phyloP scores from a whole-genome alignment of 2,329 filamentous ascomycete species.

The Claviceps pusilla region DNA sequence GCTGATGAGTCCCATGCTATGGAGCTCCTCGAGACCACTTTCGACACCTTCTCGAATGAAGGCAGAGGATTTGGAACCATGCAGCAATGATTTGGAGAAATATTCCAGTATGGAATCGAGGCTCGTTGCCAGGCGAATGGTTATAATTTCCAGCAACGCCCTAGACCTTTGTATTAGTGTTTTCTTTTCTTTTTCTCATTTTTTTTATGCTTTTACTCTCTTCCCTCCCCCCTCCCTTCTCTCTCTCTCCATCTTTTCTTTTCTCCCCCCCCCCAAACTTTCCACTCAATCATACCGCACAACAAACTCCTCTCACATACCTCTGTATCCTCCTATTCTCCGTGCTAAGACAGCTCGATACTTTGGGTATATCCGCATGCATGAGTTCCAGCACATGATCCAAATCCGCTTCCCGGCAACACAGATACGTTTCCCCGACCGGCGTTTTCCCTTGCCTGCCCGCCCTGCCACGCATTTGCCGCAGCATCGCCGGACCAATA shows the following conservation, averaged over 20 bases:
- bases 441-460: conserved; percentile 68
- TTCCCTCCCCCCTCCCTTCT: not conserved
- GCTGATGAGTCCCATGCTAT: conserved; percentile 38
- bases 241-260: not conserved
- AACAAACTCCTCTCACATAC: conserved; percentile 18
- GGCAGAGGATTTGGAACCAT: conserved; percentile 35
- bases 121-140: conserved; percentile 52
- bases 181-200: not conserved
- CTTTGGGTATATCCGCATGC: conserved; percentile 54
- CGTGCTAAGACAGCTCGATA: conserved; percentile 52
- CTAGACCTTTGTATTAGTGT: conserved; percentile 21
- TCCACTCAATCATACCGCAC: not conserved
- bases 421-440: conserved; percentile 62
- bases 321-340: conserved; percentile 55
- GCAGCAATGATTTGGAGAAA: conserved; percentile 51
- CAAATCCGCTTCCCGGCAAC: conserved; percentile 53
- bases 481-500: conserved; percentile 64
- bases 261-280: not conserved
- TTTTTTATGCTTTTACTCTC: too few species aligned
- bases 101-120: conserved; percentile 52
- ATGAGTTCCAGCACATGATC: conserved; percentile 56
- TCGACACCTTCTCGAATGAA: conserved; percentile 39
- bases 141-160: conserved; percentile 56
- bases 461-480: conserved; percentile 67
- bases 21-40: conserved; percentile 43